Evolutionary conservation across 2,329 filamentous ascomycete species (phyloP), one percentile per base, ranked within the genome.

Genomic region (Cladosporium sp.): DNA sequence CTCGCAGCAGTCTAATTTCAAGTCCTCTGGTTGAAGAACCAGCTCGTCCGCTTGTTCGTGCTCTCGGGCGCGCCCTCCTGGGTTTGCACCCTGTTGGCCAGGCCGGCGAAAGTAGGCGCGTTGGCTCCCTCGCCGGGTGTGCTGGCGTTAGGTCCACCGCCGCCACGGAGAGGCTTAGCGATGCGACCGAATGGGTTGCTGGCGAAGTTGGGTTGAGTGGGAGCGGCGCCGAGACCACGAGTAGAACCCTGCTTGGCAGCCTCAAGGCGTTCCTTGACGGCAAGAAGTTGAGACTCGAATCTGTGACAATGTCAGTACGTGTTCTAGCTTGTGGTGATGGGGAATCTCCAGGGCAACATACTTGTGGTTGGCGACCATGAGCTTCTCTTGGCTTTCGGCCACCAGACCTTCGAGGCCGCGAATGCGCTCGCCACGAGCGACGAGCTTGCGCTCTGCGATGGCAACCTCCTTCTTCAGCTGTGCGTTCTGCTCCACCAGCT

Each of bases 391-490:
- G 76, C 92, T 96, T 79, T 99, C 95, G 78, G 97, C 93, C 73
- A 99, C 85, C 75, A 99, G 82, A 75, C 87, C 90, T 82, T 99
- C 95, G 55, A 99, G 84, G 77, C 91, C 96, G 79, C 96, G 90
- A 77, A 99, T 99, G 66, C 95, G 91, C 84, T 99, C 95, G 76
- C 98, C 98, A 72, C 95, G 86, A 28, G 95, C 95, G 78, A 96
- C 96, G 68, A 99, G 85, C 81, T 99, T 99, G 73, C 95, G 88
- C 84, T 99, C 95, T 0, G 95, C 95, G 76, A 99, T 99, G 64
- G 95, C 95, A 64, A 99, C 95, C 81, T 99, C 95, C 84, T 99
- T 98, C 88, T 99, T 99, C 74, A 99, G 84, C 69, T 90, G 91
- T 72, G 92, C 92, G 81, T 99, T 99, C 80, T 99, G 95, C 82